Evolutionary conservation across 1,139 yeast species (phyloP), one percentile per base, ranked within the genome.

Genomic region (Neolecta irregularis): DNA sequence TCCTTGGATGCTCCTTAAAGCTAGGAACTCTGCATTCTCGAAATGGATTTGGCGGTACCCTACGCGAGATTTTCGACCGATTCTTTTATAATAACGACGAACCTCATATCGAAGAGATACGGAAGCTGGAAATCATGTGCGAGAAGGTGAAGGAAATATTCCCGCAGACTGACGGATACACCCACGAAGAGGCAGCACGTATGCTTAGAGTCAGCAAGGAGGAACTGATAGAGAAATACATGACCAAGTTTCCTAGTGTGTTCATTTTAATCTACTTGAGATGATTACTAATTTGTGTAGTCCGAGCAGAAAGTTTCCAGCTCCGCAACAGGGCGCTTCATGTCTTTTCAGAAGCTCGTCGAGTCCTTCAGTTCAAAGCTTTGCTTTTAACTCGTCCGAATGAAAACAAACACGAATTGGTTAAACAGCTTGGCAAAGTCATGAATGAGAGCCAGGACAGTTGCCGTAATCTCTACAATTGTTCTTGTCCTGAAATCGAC

Each of bases 391-490:
- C 37, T 28, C 32, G 42, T 16, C 30, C 42, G 6, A 11, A 30
- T 4, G 29, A 23, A 13, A 6, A 23, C 18, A 13, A 28, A 9
- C 11, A 15, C n/a, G 40, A 5, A 5, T 26, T 33, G 13, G n/a
- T 33, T 9, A 5, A 5, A 5, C 33, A 45, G 9, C 66, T 75
- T 39, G 85, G 83, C 16, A 44, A 46, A 3, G 56, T 73, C 38
- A 64, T 75, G 69, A 68, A 70, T 51, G 67, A 61, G 35, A 70
- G 80, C 3, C 83, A 75, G 49, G 53, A 47, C 3, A 69, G 77
- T 4, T 64, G 71, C 34, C 56, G 61, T 28, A 46, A 55, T 15
- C 55, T 63, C 34, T 69, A 64, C 53, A 65, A 70, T 40, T 69
- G 76, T 39, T 71, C 80, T 2, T 65, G 67, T 41, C 62, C 61